These are phyloP conservation scores for Rhodotorula paludigena DNA, from an alignment of 768 basidiomycete species.

Conservation along the genomic window DNA sequence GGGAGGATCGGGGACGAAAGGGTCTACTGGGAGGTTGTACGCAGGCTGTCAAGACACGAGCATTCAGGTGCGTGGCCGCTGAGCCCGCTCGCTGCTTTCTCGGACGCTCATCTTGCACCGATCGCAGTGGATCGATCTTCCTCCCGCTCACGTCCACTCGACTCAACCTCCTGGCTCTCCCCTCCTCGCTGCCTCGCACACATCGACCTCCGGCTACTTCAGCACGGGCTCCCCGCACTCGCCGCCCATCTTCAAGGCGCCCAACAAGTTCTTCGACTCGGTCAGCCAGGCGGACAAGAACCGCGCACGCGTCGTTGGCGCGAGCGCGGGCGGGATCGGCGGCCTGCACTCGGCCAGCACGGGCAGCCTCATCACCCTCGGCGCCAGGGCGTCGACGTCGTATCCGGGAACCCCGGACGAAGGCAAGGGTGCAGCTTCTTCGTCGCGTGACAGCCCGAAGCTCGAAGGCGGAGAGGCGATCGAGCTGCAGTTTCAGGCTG, in stretches of 20 bases:
- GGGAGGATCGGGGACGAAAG: neutral
- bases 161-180: neutral
- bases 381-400: neutral
- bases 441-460: neutral
- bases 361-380: neutral
- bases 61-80: slow-evolving; percentile 7
- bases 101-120: neutral
- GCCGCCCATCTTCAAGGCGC: slow-evolving; percentile 32
- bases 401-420: neutral
- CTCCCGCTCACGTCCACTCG: neutral
- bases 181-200: neutral
- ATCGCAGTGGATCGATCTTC: slow-evolving; percentile 36
- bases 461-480: neutral
- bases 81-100: neutral
- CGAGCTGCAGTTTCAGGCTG: slow-evolving; percentile 29
- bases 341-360: neutral
- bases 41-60: slow-evolving; percentile 36
- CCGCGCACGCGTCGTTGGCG: slow-evolving; percentile 9
- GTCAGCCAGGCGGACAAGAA: slow-evolving; percentile 27
- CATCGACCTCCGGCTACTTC: neutral
- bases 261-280: slow-evolving; percentile 42
- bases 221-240: slow-evolving; percentile 31
- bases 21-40: slow-evolving; percentile 20
- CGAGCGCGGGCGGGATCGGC: neutral
- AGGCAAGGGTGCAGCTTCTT: too few relatives aligned